phyloP scores from a whole-genome alignment of 1,139 yeast species.

The Taiozyma sp. region DNA sequence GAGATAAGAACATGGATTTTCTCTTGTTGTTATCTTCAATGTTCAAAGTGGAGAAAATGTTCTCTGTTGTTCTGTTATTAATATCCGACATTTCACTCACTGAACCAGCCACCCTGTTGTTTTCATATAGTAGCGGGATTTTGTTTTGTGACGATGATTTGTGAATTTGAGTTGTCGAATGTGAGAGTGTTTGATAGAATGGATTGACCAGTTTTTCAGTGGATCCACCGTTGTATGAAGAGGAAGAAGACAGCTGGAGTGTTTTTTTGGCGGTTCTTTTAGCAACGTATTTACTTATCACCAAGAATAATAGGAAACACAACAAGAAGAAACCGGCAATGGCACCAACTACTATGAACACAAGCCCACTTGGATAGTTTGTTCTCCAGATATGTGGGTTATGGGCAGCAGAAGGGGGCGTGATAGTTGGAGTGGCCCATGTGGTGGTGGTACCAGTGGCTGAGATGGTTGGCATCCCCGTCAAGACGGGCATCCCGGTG shows the following conservation, averaged over 20 bases:
- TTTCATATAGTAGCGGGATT: slow-evolving; percentile 17
- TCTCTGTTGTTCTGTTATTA: slow-evolving; percentile 3
- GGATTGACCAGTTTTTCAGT: slow-evolving; percentile 12
- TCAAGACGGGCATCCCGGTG: not conserved
- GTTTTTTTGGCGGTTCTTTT: slow-evolving; percentile 17
- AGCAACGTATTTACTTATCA: slow-evolving; percentile 17
- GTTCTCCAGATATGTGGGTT: slow-evolving; percentile 62
- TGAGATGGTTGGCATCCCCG: slow-evolving; percentile 20
- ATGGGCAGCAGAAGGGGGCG: slow-evolving; percentile 52
- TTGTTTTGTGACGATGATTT: slow-evolving; percentile 14
- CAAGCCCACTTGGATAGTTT: slow-evolving; percentile 63
- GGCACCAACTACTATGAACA: slow-evolving; percentile 75
- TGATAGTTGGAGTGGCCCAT: slow-evolving; percentile 51
- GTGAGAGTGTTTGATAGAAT: slow-evolving; percentile 5
- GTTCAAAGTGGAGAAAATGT: slow-evolving; percentile 13
- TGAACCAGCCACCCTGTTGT: slow-evolving; percentile 7
- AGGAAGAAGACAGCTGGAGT: slow-evolving; percentile 7
- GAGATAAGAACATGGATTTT: slow-evolving; percentile 60
- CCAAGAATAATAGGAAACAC: slow-evolving; percentile 22
- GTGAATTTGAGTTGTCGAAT: slow-evolving; percentile 6
- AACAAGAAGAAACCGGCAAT: slow-evolving; percentile 44
- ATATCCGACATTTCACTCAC: slow-evolving; percentile 9
- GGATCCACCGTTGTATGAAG: slow-evolving; percentile 12
- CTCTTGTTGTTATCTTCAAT: slow-evolving; percentile 17
- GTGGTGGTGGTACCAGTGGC: slow-evolving; percentile 27